Percentiles rank a stretch among this genome's conserved stretches.
phyloP scores from a whole-genome alignment of 352 stramenopile genomes.

The Elongisporangium anandrum region DNA sequence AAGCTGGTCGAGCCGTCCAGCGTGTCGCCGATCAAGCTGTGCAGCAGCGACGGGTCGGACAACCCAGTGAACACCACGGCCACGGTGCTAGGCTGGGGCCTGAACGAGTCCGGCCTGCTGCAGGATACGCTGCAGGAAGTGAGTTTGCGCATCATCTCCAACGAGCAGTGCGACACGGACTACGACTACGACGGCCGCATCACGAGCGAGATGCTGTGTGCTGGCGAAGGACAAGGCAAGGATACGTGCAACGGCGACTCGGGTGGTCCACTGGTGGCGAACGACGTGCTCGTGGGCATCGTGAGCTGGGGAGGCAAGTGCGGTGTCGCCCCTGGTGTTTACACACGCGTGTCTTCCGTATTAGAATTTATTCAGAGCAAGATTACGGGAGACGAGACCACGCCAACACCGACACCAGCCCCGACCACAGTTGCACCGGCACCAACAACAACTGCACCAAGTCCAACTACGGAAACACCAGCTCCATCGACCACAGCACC shows the following conservation, averaged over 20 bases:
- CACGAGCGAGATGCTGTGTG: slow-evolving; percentile 58
- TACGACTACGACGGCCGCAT: slow-evolving; percentile 56
- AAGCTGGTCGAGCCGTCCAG: slow-evolving; percentile 48
- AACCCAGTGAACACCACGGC: slow-evolving; percentile 46
- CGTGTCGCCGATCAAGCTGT: slow-evolving; percentile 24
- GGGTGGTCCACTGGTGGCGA: slow-evolving; percentile 48
- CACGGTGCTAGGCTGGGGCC: slow-evolving; percentile 53
- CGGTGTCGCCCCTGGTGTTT: slow-evolving; percentile 48
- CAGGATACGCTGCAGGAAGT: slow-evolving; percentile 44
- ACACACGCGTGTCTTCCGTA: slow-evolving; percentile 44
- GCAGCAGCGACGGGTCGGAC: slow-evolving; percentile 34
- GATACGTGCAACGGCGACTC: slow-evolving; percentile 71
- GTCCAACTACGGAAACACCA: neutral
- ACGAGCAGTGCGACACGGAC: slow-evolving; percentile 49
- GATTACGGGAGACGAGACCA: slow-evolving; percentile 25
- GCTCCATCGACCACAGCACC: neutral
- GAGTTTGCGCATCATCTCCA: slow-evolving; percentile 52
- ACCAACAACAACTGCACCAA: neutral
- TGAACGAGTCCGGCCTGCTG: slow-evolving; percentile 40
- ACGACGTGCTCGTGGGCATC: slow-evolving; percentile 49
- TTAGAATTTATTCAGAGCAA: slow-evolving; percentile 56
- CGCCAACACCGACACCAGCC: slow-evolving; percentile 1
- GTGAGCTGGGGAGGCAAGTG: slow-evolving; percentile 65
- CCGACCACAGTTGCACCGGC: neutral
- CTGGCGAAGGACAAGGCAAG: slow-evolving; percentile 38